Percentiles rank a stretch among this genome's conserved stretches.
Conservation (phyloP, 2,329 filamentous ascomycete genomes). For the Pseudogymnoascus sp. region DNA sequence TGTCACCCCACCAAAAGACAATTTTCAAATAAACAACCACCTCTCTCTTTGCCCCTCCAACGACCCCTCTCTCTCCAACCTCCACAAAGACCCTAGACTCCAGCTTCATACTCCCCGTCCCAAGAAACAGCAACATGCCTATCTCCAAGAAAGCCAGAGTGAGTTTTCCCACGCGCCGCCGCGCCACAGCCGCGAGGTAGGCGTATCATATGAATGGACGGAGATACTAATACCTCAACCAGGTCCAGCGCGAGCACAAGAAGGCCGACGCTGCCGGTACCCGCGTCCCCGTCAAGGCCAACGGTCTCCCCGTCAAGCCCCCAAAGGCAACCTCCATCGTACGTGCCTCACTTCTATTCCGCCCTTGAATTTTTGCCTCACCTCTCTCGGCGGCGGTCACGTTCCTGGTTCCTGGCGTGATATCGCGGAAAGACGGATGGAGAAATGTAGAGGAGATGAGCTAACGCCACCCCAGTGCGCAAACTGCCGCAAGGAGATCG, state of each 20-base stretch:
- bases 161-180: constrained; percentile 9
- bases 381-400: background rate
- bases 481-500: constrained; percentile 42
- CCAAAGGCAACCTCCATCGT: constrained; percentile 43
- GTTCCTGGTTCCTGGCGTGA: constrained; percentile 3
- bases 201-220: background rate
- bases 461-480: constrained; percentile 32
- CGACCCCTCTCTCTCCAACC: background rate
- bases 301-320: constrained; percentile 46
- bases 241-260: constrained; percentile 47
- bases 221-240: background rate
- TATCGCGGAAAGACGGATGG: constrained; percentile 2
- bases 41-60: background rate
- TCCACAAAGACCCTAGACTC: background rate
- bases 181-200: background rate
- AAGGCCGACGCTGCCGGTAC: constrained; percentile 46
- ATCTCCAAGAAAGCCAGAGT: constrained; percentile 41
- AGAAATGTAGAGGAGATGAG: constrained; percentile 8
- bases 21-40: background rate
- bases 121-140: constrained; percentile 30
- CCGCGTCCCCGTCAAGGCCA: constrained; percentile 43
- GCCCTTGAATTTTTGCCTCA: constrained; percentile 7
- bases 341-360: constrained; percentile 18
- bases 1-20: background rate
- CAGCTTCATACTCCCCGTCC: background rate